Evolutionary conservation across 1,284 basidiomycete genomes (phyloP), one percentile per base, ranked within the genome.

Genomic region (Pseudozyma flocculosa): DNA sequence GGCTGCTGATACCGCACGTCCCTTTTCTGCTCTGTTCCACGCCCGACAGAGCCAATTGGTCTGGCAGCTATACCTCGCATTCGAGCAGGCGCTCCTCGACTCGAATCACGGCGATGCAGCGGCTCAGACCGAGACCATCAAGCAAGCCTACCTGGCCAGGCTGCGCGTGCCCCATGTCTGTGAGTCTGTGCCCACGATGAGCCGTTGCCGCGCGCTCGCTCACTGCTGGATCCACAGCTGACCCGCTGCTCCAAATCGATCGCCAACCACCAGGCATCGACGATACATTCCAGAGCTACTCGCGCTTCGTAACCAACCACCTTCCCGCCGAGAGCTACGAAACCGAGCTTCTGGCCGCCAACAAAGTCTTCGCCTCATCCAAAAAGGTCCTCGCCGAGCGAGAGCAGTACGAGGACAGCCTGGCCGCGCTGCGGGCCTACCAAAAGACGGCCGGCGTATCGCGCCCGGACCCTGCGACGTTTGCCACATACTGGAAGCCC

Each of bases 301-400:
- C 73, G 11, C 48, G 44, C 30, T 76, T 73, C 43, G 66, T 76
- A 32, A 67, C 65, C 0, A 37, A 52, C 4, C 42, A 67, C 46
- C 42, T 70, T 23, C 66, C 69, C 2, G 45, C 70, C 10, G 53
- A 65, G 14, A 61, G 50, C 26, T 76, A 76, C 52, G 75, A 76
- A 48, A 19, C 30, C 34, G 57, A 58, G 21, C 70, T 76, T 64
- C 47, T 67, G 7, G 50, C 62, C 2, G 68, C 72, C 4, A 69
- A 70, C 38, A 47, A 45, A 32, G 24, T 52, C 14, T 62, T 66
- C 23, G 57, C 64, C 17, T 50, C 54, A 3, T 54, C 66, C 3
- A 48, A 53, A 43, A 37, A 39, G 7, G 34, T 53, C 8, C 43
- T 47, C 37, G 43, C 54, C 2, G 51, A 52, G 19, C 48, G 61